Percentiles rank a stretch among this genome's conserved stretches.
Evolutionary conservation across 192 early-diverging fungal species (phyloP).

Genomic region (Chytriomyces hyalinus): DNA sequence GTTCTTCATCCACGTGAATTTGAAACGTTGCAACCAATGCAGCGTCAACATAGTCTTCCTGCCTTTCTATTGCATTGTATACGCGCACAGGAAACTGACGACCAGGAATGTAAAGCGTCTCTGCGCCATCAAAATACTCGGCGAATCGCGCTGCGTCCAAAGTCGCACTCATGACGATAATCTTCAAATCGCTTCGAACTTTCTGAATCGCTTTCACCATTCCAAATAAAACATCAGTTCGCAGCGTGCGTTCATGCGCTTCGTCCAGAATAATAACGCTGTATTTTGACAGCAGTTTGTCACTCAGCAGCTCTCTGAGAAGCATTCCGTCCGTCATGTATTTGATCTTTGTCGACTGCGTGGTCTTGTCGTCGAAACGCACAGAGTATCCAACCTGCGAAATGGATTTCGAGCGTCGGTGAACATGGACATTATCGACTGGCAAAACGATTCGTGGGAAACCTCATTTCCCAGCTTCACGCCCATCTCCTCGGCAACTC

Average conservation of each 20-base stretch:
- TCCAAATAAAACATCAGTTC: constrained; percentile 95
- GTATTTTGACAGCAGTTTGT: constrained; percentile 78
- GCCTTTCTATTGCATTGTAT: constrained; percentile 77
- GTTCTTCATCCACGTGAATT: constrained; percentile 83
- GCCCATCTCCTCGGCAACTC: constrained; percentile 60
- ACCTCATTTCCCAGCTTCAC: constrained; percentile 62
- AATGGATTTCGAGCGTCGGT: constrained; percentile 1
- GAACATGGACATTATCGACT: background rate
- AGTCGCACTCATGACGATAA: constrained; percentile 96
- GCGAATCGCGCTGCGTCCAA: constrained; percentile 92
- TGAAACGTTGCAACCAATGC: constrained; percentile 86
- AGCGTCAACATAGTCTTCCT: constrained; percentile 90
- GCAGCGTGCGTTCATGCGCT: constrained; percentile 95
- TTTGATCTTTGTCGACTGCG: constrained; percentile 77
- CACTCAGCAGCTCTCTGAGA: constrained; percentile 85
- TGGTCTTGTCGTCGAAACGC: constrained; percentile 93
- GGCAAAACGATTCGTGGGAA: constrained; percentile 46
- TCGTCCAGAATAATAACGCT: constrained; percentile 92
- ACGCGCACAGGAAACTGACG: constrained; percentile 88
- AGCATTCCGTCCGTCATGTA: constrained; percentile 98
- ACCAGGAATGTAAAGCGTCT: constrained; percentile 87
- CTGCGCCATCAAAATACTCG: constrained; percentile 87
- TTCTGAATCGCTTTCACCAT: constrained; percentile 89
- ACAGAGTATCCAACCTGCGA: constrained; percentile 91
- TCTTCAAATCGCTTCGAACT: constrained; percentile 76